Percentiles rank a stretch among this genome's conserved stretches.
Conservation (phyloP, 2,329 filamentous ascomycete species). For the Colletotrichum sp. region DNA sequence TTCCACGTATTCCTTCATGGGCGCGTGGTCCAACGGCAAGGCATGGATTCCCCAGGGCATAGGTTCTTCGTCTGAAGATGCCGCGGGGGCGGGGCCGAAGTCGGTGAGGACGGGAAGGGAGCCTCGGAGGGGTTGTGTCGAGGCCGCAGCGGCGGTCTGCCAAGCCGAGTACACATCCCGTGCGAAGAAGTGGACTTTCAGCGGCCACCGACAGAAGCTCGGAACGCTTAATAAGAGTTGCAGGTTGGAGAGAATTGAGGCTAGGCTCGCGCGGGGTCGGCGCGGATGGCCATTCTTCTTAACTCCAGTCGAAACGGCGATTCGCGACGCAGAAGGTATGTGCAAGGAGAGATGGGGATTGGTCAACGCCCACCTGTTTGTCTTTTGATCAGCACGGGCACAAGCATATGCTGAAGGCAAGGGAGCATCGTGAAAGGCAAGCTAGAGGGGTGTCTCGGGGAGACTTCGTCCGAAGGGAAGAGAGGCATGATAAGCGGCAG, state of each 20-base stretch:
- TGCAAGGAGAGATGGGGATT: slow-evolving; percentile 84
- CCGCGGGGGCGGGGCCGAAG: slow-evolving; percentile 38
- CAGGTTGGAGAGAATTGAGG: slow-evolving; percentile 77
- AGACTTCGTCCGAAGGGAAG: slow-evolving; percentile 5
- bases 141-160: slow-evolving; percentile 60
- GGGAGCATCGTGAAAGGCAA: neutral
- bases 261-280: slow-evolving; percentile 64
- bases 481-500: neutral
- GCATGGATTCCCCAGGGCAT: slow-evolving; percentile 54
- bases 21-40: slow-evolving; percentile 59
- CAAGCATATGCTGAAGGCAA: neutral
- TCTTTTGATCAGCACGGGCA: neutral
- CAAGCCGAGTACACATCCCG: slow-evolving; percentile 73
- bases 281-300: slow-evolving; percentile 61
- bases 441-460: neutral
- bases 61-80: neutral
- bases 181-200: slow-evolving; percentile 80
- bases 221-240: slow-evolving; percentile 79
- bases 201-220: slow-evolving; percentile 84
- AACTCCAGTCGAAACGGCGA: slow-evolving; percentile 54
- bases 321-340: slow-evolving; percentile 68
- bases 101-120: slow-evolving; percentile 63
- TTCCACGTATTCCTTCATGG: slow-evolving; percentile 56
- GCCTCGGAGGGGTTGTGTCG: slow-evolving; percentile 49
- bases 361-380: slow-evolving; percentile 85